Evolutionary conservation across 2,329 filamentous ascomycete genomes (phyloP).

Genomic region (Clonostachys rhizophaga): DNA sequence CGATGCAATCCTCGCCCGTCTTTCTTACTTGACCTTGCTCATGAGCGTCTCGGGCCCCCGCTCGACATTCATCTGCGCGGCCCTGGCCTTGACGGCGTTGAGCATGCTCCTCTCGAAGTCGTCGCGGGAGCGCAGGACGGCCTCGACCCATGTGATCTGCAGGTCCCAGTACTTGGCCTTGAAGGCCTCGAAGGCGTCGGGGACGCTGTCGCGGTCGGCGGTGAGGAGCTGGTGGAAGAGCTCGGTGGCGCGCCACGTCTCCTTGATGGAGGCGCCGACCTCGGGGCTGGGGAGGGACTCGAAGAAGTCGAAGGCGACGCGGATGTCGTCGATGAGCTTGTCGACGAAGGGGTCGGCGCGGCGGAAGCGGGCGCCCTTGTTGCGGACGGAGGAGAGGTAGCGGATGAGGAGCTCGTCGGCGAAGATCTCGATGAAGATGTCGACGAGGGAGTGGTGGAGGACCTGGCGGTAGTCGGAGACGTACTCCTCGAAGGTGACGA

Average conservation of each 20-base stretch:
- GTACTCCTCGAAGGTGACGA: slow-evolving; percentile 94
- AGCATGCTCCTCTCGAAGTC: slow-evolving; percentile 93
- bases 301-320: slow-evolving; percentile 89
- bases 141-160: slow-evolving; percentile 93
- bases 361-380: slow-evolving; percentile 85
- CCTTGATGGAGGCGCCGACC: slow-evolving; percentile 70
- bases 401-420: slow-evolving; percentile 84
- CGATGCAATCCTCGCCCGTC: too few species aligned
- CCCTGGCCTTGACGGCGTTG: slow-evolving; percentile 79
- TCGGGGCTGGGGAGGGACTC: slow-evolving; percentile 62
- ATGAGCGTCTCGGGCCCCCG: slow-evolving; percentile 89
- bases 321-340: slow-evolving; percentile 89
- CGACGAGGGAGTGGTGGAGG: slow-evolving; percentile 79
- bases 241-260: slow-evolving; percentile 90
- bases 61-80: slow-evolving; percentile 79
- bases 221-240: slow-evolving; percentile 76
- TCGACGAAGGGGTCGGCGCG: slow-evolving; percentile 83
- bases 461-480: slow-evolving; percentile 80
- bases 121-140: slow-evolving; percentile 78
- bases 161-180: slow-evolving; percentile 90
- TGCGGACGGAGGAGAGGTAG: slow-evolving; percentile 81
- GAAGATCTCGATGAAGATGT: slow-evolving; percentile 91
- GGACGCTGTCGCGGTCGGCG: slow-evolving; percentile 66
- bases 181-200: slow-evolving; percentile 76
- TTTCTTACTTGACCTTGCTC: slow-evolving; percentile 73